phyloP scores from a whole-genome alignment of 352 stramenopile genomes.

The Phytophthora pini region DNA sequence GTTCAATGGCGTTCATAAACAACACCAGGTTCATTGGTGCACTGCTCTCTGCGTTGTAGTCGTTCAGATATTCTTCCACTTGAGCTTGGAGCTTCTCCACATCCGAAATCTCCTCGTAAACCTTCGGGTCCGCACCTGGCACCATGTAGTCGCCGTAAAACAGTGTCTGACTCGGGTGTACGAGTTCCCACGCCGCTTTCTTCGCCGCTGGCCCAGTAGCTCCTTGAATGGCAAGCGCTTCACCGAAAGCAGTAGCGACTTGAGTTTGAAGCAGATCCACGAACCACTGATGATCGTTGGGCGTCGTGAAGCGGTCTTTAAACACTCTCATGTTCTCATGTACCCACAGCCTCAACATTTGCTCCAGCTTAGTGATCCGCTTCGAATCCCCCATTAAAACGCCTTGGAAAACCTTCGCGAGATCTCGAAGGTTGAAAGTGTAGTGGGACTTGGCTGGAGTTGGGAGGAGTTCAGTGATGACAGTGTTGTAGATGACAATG shows the following conservation, averaged over 20 bases:
- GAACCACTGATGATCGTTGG: constrained; percentile 82
- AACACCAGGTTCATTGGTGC: constrained; percentile 90
- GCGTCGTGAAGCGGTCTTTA: constrained; percentile 86
- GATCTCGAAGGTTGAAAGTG: constrained; percentile 90
- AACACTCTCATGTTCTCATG: constrained; percentile 91
- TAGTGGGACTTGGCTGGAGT: constrained; percentile 89
- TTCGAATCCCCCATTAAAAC: constrained; percentile 85
- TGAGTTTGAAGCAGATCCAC: constrained; percentile 71
- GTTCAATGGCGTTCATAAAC: constrained; percentile 91
- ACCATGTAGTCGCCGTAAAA: constrained; percentile 96
- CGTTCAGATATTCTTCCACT: constrained; percentile 87
- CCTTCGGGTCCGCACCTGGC: constrained; percentile 87
- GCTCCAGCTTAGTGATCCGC: constrained; percentile 71
- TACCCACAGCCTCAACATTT: constrained; percentile 79
- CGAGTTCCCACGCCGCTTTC: constrained; percentile 62
- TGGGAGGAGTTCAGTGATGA: constrained; percentile 80
- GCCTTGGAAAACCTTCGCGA: constrained; percentile 89
- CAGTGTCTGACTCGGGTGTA: constrained; percentile 61
- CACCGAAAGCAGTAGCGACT: constrained; percentile 59
- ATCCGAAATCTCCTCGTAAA: constrained; percentile 93
- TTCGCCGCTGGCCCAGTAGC: constrained; percentile 29
- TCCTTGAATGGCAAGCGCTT: constrained; percentile 38
- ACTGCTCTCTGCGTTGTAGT: constrained; percentile 90
- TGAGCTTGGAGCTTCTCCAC: constrained; percentile 82
- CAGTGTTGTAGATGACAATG: constrained; percentile 87